Conservation (phyloP, 148 eudicot species). For the Amaranthus hypochondriacus region DNA sequence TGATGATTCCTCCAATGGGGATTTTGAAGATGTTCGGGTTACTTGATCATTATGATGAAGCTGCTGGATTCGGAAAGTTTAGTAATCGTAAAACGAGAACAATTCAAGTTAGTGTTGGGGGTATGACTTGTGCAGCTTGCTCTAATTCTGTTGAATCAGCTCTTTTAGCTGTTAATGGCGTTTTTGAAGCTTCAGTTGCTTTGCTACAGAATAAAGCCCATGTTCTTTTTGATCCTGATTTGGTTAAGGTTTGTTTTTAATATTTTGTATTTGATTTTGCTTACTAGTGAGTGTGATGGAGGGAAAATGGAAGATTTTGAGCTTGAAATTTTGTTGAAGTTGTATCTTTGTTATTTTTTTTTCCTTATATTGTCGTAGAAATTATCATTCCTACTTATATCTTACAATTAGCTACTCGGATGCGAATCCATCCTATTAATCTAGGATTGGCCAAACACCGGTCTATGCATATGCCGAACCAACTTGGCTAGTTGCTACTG, state of each 20-base stretch:
- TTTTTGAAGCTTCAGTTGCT: constrained; percentile 71
- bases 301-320: neutral
- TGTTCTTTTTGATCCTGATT: constrained; percentile 60
- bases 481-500: too few species aligned
- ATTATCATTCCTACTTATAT: too few species aligned
- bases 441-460: too few species aligned
- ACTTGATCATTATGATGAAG: constrained; percentile 39
- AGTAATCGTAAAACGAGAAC: constrained; percentile 20
- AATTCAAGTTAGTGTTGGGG: constrained; percentile 67
- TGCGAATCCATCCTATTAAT: too few species aligned
- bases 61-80: neutral
- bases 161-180: constrained; percentile 53
- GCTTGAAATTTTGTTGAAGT: neutral
- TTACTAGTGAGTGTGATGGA: neutral
- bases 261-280: neutral
- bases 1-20: constrained; percentile 26
- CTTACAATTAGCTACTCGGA: too few species aligned
- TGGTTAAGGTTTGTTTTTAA: constrained; percentile 48
- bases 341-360: too few species aligned
- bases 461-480: too few species aligned
- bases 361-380: too few species aligned
- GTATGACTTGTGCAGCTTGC: constrained; percentile 96
- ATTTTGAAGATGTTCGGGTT: constrained; percentile 68
- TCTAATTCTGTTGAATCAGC: constrained; percentile 86
- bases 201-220: constrained; percentile 79